These are phyloP conservation scores for Boeremia lycopersici DNA, from an alignment of 2,329 filamentous ascomycete species.

Conservation along the genomic window DNA sequence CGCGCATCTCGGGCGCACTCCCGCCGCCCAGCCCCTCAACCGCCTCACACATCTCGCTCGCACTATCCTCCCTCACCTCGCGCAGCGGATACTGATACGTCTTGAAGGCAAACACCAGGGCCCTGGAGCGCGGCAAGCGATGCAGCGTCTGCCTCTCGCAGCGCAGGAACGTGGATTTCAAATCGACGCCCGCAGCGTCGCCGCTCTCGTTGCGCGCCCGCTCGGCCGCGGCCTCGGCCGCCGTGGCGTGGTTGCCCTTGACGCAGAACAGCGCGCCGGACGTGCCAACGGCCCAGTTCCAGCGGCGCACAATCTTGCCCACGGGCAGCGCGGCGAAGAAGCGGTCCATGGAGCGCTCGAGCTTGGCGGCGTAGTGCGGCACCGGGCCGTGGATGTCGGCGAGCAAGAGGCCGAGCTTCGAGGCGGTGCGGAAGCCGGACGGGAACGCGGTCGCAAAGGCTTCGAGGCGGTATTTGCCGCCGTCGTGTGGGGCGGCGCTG, in stretches of 20 bases:
- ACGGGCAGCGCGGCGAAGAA: constrained; percentile 62
- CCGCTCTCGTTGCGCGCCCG: constrained; percentile 7
- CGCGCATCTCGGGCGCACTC: constrained; percentile 62
- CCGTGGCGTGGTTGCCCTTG: constrained; percentile 51
- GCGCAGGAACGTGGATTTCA: constrained; percentile 56
- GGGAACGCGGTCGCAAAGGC: constrained; percentile 64
- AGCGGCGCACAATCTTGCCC: constrained; percentile 61
- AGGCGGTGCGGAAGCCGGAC: constrained; percentile 61
- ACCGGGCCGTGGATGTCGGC: constrained; percentile 64
- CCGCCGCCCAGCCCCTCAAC: constrained; percentile 65
- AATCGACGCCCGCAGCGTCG: constrained; percentile 41
- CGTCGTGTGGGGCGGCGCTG: constrained; percentile 21
- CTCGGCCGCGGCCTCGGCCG: constrained; percentile 40
- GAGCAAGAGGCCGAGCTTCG: constrained; percentile 60
- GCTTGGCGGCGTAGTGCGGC: constrained; percentile 61
- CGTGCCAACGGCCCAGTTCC: constrained; percentile 60
- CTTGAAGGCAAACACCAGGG: constrained; percentile 66
- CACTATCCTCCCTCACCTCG: constrained; percentile 62
- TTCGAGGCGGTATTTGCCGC: constrained; percentile 59
- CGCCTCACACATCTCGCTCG: constrained; percentile 59
- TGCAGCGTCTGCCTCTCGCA: constrained; percentile 68
- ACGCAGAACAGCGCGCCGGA: constrained; percentile 49
- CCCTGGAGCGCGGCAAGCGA: constrained; percentile 59
- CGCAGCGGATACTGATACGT: constrained; percentile 64
- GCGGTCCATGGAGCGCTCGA: constrained; percentile 66